phyloP scores from a whole-genome alignment of 139 green algal genomes.

The Closterium sp. region DNA sequence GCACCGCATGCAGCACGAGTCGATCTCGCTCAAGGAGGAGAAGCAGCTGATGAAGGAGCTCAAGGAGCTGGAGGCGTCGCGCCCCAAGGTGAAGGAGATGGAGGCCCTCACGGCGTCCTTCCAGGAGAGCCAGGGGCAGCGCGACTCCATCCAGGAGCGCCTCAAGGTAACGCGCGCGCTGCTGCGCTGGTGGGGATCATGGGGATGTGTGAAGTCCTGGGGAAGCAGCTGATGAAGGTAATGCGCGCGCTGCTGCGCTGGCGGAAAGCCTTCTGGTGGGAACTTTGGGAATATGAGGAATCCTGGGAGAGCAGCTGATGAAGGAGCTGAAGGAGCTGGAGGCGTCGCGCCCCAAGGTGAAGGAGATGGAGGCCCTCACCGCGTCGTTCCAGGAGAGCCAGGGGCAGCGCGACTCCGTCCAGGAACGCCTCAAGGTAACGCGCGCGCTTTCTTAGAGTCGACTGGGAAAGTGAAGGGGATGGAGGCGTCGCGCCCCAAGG shows the following conservation, averaged over 20 bases:
- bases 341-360: slow-evolving; percentile 26
- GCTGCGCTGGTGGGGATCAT: too few species aligned
- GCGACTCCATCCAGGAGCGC: slow-evolving; percentile 36
- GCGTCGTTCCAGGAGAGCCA: neutral
- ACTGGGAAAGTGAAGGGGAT: too few species aligned
- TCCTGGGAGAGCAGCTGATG: too few species aligned
- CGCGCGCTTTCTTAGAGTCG: neutral
- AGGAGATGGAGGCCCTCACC: slow-evolving; percentile 20
- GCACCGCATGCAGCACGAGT: slow-evolving; percentile 46
- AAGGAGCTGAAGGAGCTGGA: slow-evolving; percentile 38
- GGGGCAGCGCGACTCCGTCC: slow-evolving; percentile 33
- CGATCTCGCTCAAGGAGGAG: slow-evolving; percentile 38
- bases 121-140: slow-evolving; percentile 7
- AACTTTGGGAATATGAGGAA: too few species aligned
- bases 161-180: slow-evolving; percentile 19
- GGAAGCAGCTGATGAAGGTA: too few species aligned
- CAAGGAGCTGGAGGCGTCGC: slow-evolving; percentile 34
- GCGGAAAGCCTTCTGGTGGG: too few species aligned
- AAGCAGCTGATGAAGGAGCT: slow-evolving; percentile 48
- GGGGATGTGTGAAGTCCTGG: too few species aligned
- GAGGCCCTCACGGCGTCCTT: slow-evolving; percentile 18
- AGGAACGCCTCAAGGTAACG: slow-evolving; percentile 39
- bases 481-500: slow-evolving; percentile 27
- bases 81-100: slow-evolving; percentile 14
- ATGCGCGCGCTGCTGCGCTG: too few species aligned